phyloP scores from a whole-genome alignment of 2,329 filamentous ascomycete genomes.

The Leptographium wingfieldii region DNA sequence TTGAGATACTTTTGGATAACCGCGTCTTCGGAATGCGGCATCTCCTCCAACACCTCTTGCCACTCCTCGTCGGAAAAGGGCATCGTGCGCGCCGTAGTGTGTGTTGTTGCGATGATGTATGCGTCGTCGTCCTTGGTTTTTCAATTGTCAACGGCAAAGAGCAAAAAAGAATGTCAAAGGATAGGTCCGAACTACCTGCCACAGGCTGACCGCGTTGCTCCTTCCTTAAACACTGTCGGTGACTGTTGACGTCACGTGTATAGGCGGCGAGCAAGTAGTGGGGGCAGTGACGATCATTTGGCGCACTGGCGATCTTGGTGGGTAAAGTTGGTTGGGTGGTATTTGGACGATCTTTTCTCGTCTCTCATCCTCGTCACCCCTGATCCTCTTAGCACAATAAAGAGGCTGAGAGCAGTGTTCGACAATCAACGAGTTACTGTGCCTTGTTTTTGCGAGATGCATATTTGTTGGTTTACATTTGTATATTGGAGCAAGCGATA shows the following conservation, averaged over 20 bases:
- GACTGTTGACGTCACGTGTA: neutral
- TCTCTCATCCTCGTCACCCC: too few relatives aligned
- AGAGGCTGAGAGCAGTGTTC: too few relatives aligned
- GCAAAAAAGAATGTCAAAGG: neutral
- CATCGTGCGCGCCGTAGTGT: conserved; percentile 1
- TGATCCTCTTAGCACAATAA: too few relatives aligned
- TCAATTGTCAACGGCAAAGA: too few relatives aligned
- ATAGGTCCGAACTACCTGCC: too few relatives aligned
- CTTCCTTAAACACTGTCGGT: neutral
- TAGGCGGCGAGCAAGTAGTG: neutral
- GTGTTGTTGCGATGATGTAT: too few relatives aligned
- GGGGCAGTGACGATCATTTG: neutral
- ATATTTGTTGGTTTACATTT: too few relatives aligned
- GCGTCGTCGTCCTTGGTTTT: too few relatives aligned
- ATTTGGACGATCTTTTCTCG: too few relatives aligned
- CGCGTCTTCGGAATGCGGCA: conserved; percentile 50
- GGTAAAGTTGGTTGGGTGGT: neutral
- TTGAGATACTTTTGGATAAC: conserved; percentile 74
- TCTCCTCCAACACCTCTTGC: conserved; percentile 41
- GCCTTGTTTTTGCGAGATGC: too few relatives aligned
- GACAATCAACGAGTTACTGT: too few relatives aligned
- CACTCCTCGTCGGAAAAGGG: conserved; percentile 39
- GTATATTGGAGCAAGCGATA: too few relatives aligned
- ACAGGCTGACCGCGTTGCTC: neutral
- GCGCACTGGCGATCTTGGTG: neutral